Base-by-base conservation (phyloP, 176 grass and related monocot genomes). In the Typha latifolia region DNA sequence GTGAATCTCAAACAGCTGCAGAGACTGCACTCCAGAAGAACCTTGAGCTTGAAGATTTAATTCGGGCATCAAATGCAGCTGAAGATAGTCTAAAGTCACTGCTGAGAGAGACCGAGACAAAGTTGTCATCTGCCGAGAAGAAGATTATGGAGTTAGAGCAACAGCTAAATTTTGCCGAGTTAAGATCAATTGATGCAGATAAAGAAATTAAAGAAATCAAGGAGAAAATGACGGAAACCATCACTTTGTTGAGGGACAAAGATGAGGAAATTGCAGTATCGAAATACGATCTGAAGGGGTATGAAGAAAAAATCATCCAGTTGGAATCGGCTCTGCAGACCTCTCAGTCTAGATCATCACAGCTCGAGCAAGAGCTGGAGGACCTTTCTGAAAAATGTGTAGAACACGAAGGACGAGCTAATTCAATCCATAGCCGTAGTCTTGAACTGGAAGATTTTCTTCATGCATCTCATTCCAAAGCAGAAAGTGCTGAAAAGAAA, bases 61-160 rank as follows among this genome's bases (percentile, higher is more conserved):
- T 91, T 49, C 71, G 79, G 64, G 78, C 80, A 74, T 79, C 75
- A 84, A 73, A 47, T 82, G 52, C 59, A 79, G 77, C 88, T 49
- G 84, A 84, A 79, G 48, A 90, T 59, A 78, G 37, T 64, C 64
- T 74, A 59, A 91, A 81, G 49, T 20, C 79, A 23, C 83, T 90
- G 49, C 69, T 87, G 63, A 81, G 48, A 3, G 79, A 90, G 50
- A 80, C 82, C 51, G 83, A 89, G 21, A 77, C 81, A 49, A 93
- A 86, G 50, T 72, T 90, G 62, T 51, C 55, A 84, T 86, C 79
- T 82, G 32, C 81, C 51, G 86, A 87, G 52, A 83, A 80, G 57
- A 83, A 68, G 66, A 76, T 56, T 24, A 80, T 63, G 29, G 69
- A 79, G 47, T 32, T 84, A 13, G 73, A 84, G 32, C 49, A 67